Evolutionary conservation across 2,329 filamentous ascomycete species (phyloP).

Genomic region (Cadophora malorum): DNA sequence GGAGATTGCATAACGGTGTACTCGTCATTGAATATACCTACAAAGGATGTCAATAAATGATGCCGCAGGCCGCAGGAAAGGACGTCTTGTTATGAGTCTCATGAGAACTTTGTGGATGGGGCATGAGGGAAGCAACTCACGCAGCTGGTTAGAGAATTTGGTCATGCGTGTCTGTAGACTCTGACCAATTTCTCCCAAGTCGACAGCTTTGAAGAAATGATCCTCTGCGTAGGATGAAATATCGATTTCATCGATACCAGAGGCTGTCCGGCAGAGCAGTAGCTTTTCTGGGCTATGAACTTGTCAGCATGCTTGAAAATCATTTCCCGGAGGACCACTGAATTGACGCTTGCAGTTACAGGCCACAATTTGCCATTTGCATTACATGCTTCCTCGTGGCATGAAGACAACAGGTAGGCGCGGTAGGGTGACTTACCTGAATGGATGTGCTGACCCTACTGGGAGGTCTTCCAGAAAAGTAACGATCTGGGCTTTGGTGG

Average conservation of each 20-base stretch:
- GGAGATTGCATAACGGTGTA: conserved; percentile 37
- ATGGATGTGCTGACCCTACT: conserved; percentile 39
- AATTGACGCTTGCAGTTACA: background rate
- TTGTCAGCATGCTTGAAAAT: background rate
- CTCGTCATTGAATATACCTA: conserved; percentile 34
- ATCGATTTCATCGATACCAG: conserved; percentile 37
- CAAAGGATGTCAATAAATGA: background rate
- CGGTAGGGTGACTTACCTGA: conserved; percentile 21
- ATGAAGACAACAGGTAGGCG: background rate
- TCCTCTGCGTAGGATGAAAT: conserved; percentile 40
- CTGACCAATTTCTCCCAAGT: conserved; percentile 40
- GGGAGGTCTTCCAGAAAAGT: conserved; percentile 34
- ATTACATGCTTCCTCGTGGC: too few species aligned
- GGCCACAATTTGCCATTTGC: background rate
- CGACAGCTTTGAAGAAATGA: conserved; percentile 41
- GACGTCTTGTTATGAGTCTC: background rate
- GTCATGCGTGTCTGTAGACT: conserved; percentile 37
- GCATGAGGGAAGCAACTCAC: conserved; percentile 17
- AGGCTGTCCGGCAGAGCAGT: conserved; percentile 33
- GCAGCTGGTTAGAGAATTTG: conserved; percentile 30
- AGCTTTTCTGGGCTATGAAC: conserved; percentile 27
- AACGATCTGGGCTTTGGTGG: conserved; percentile 36
- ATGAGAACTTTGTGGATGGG: background rate
- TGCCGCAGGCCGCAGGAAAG: background rate
- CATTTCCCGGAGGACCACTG: background rate